Evolutionary conservation across 2,329 filamentous ascomycete genomes (phyloP).

Genomic region (Hypoxylon sp.): DNA sequence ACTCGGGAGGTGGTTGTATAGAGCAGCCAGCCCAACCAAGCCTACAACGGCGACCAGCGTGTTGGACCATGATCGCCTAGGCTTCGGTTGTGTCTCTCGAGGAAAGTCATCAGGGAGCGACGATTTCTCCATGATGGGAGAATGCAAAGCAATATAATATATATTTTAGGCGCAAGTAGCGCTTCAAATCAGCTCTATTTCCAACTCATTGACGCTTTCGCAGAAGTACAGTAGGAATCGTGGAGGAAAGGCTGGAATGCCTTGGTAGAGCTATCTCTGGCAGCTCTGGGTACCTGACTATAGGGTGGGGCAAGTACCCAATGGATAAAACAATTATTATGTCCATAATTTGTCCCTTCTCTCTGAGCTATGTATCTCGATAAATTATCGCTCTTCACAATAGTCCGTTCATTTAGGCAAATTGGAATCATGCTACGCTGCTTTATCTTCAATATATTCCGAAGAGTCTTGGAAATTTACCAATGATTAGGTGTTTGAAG

Average conservation of each 20-base stretch:
- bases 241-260: neutral
- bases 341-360: no score
- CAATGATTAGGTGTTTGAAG: no score
- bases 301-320: neutral
- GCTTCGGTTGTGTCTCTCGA: constrained; percentile 1
- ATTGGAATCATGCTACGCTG: no score
- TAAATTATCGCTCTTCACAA: no score
- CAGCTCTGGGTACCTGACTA: no score
- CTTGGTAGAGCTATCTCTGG: no score
- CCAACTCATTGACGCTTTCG: constrained; percentile 15
- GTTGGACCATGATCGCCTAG: constrained; percentile 22
- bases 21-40: constrained; percentile 26
- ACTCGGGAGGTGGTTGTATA: constrained; percentile 38
- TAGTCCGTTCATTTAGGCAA: no score
- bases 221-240: neutral
- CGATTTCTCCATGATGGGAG: constrained; percentile 35
- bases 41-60: constrained; percentile 27
- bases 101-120: neutral
- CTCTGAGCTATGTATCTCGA: no score
- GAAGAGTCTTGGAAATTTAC: no score
- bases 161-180: constrained; percentile 18
- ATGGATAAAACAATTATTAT: no score
- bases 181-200: constrained; percentile 9
- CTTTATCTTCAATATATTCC: no score
- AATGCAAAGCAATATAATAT: neutral